Evolutionary conservation across 2,329 filamentous ascomycete species (phyloP), one percentile per base, ranked within the genome.

Genomic region (Trichoderma atroviride): DNA sequence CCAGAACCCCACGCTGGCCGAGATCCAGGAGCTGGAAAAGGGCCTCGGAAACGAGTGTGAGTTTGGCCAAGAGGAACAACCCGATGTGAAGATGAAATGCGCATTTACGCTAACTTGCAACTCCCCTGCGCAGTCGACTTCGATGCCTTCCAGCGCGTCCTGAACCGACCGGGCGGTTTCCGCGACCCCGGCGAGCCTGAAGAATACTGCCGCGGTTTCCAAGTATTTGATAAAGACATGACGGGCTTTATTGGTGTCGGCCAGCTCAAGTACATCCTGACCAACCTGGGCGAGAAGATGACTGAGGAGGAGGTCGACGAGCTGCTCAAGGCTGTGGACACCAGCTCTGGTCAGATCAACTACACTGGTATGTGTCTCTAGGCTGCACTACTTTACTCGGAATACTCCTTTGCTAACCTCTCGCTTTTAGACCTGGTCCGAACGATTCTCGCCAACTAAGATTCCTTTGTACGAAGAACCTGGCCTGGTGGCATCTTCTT

Each of bases 151-250:
- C 90, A 92, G 81, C 96, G 96, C 82, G 90, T 98, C 76, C 92
- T 99, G 73, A 98, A 98, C 88, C 92, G 96, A 73, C 96, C 96
- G 43, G 94, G 94, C 79, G 96, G 96, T 76, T 99, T 99, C 91
- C 94, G 96, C 80, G 96, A 98, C 77, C 94, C 96, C 2, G 96
- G 96, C 79, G 94, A 97, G 83, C 95, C 96, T 52, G 95, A 98
- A 79, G 95, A 98, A 81, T 99, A 99, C 84, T 97, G 95, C 83
- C 92, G 95, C 72, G 96, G 96, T 68, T 99, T 99, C 86, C 96
- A 99, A 82, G 96, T 99, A 66, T 99, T 99, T 77, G 96, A 99
- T 84, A 99, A 99, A 84, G 96, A 99, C 81, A 92, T 97, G 89
- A 97, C 94, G 71, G 96, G 96, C 64, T 97, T 94, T 82, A 98